A percentile compares a stretch with the other conserved stretches of the same genome.
Evolutionary conservation across 2,329 filamentous ascomycete genomes (phyloP).

Genomic region (Hypoxylon sp.): DNA sequence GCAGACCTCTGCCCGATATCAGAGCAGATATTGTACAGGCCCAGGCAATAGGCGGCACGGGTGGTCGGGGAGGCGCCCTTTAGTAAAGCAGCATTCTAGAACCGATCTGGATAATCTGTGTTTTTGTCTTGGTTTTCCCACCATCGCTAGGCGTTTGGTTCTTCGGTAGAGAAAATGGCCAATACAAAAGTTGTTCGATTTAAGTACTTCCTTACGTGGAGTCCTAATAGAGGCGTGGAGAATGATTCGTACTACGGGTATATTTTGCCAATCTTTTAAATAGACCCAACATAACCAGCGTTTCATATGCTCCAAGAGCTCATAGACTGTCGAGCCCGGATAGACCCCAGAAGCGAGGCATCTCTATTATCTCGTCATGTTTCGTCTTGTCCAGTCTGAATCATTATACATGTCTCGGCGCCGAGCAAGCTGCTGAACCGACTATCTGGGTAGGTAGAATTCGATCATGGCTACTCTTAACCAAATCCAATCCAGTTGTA

Average conservation of each 20-base stretch:
- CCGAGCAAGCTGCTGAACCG: neutral
- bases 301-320: neutral
- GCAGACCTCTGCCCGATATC: constrained; percentile 52
- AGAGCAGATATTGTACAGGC: constrained; percentile 47
- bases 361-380: neutral
- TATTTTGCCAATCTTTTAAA: neutral
- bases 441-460: neutral
- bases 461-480: neutral
- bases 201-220: constrained; percentile 2
- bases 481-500: neutral
- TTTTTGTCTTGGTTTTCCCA: constrained; percentile 2
- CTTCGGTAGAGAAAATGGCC: constrained; percentile 23
- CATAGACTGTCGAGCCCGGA: neutral
- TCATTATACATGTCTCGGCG: neutral
- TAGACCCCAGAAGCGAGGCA: neutral
- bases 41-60: constrained; percentile 39
- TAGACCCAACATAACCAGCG: neutral
- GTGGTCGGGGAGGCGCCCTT: constrained; percentile 48
- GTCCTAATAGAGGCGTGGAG: neutral
- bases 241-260: neutral
- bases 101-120: neutral
- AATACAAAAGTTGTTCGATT: constrained; percentile 24
- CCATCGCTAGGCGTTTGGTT: constrained; percentile 14
- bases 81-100: constrained; percentile 15
- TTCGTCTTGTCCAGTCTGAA: neutral